Conservation (phyloP, 768 basidiomycete genomes). For the Rhizopogon rudus region DNA sequence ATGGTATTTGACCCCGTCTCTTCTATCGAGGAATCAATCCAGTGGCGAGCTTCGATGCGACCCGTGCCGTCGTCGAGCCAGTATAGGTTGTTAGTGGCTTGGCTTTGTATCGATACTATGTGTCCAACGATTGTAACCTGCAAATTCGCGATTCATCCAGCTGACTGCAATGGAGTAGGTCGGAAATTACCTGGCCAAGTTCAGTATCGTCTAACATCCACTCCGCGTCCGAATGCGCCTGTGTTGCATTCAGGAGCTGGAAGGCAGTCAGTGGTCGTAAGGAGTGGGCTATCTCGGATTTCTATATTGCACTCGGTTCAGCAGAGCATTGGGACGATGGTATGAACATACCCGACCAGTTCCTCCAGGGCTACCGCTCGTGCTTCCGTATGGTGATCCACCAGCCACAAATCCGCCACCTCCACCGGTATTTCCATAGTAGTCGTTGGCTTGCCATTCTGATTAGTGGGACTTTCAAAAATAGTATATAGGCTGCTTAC, state of each 20-base stretch:
- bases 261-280: slow-evolving; percentile 73
- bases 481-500: slow-evolving; percentile 18
- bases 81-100: slow-evolving; percentile 80
- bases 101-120: slow-evolving; percentile 59
- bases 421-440: slow-evolving; percentile 32
- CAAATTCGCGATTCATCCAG: neutral
- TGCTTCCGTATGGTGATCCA: slow-evolving; percentile 54
- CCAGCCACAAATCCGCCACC: slow-evolving; percentile 58
- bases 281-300: slow-evolving; percentile 36
- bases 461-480: neutral
- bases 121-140: slow-evolving; percentile 75
- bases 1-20: slow-evolving; percentile 23
- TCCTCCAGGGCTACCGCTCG: slow-evolving; percentile 57
- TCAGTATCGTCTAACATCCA: slow-evolving; percentile 81
- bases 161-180: neutral
- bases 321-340: neutral
- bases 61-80: slow-evolving; percentile 85
- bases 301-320: slow-evolving; percentile 19
- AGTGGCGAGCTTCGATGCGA: slow-evolving; percentile 70
- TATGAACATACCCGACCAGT: slow-evolving; percentile 32
- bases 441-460: slow-evolving; percentile 28
- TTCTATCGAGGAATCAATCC: slow-evolving; percentile 65
- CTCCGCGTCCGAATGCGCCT: slow-evolving; percentile 84
- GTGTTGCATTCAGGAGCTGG: slow-evolving; percentile 71
- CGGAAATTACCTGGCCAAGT: slow-evolving; percentile 62